Base-by-base conservation (phyloP, 495 filamentous ascomycete genomes). In the Trichoderma reesei region DNA sequence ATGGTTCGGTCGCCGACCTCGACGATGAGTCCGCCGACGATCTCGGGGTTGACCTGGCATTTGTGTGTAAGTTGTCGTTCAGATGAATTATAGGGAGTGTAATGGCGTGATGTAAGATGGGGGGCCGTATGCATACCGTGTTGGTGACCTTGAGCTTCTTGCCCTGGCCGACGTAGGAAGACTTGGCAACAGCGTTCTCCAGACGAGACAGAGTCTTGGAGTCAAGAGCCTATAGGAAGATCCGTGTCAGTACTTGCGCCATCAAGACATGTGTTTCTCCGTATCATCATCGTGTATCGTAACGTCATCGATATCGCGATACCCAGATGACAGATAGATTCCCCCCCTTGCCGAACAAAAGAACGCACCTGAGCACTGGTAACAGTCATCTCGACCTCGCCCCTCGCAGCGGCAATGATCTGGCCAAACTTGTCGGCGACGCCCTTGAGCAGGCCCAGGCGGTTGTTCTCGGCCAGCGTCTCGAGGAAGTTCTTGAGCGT, bases 1-100 rank as follows among this genome's bases (percentile, higher is more conserved):
- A 98, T 94, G 73, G 94, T 98, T 71, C 95, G 89, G 83, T 96
- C 95, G 71, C 92, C 92, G 70, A 98, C 90, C 77, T 98, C 93
- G 71, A 98, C 94, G 67, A 98, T 77, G 61, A 98, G 87, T 26
- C 94, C 94, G 60, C 94, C 94, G 64, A 95, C 76, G 72, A 98
- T 94, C 48, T 96, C 93, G 65, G 93, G 84, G 84, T 96, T 91
- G 74, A 98, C 87, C 90, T 95, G 34, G 59, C 16, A 5, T 41
- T 60, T 1, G 26, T 54, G 65, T 68, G 65, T 68, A 61, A 61
- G 65, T 63, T 51, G 48, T 44, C 6, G 51, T 63, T 18, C 3
- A 13, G 13, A 42, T n/a, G n/a, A n/a, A n/a, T n/a, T n/a, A n/a
- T n/a, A n/a, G n/a, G n/a, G n/a, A n/a, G n/a, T n/a, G n/a, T n/a